Evolutionary conservation across 1,284 basidiomycete species (phyloP), one percentile per base, ranked within the genome.

Genomic region (Cutaneotrichosporon dermatis): DNA sequence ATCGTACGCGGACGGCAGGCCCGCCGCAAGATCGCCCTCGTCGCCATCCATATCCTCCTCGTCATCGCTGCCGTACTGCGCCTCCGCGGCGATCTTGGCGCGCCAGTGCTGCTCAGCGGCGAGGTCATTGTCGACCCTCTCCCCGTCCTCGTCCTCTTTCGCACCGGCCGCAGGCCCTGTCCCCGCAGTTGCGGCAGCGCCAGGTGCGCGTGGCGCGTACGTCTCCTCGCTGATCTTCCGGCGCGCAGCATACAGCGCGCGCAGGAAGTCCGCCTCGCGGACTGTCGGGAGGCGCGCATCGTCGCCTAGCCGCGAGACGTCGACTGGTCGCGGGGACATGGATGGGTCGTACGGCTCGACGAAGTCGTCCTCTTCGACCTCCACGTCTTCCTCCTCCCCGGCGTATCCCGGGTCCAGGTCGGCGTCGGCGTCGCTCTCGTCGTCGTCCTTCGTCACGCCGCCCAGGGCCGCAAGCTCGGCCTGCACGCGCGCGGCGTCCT

Each of bases 401-500:
- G 80, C 66, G 15, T 61, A 74, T 25, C 25, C 25, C 25, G 25
- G 25, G 42, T 76, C 75, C 16, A 79, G 80, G 37, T 72, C 72
- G 64, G 83, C 82, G 56, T 80, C 78, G 15, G 79, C 81, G 56
- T 75, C 76, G 56, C 67, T 72, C 76, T 58, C 25, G 25, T 25
- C 25, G 62, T 37, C 57, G 63, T 4, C 83, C 83, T 36, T 66
- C 64, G 33, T 54, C 25, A 25, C 25, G 25, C 25, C 60, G 25
- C 81, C 84, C 42, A 88, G 39, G 88, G 51, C 88, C 89, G 42
- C 94, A 25, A 99, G 81, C 73, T 98, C 94, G 72, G 91, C 87
- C 72, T 96, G 90, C 0, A 93, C 92, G 69, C 89, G 88, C 49
- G 91, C 78, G 1, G 95, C 96, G 73, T 98, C 94, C 69, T 97